phyloP scores from a whole-genome alignment of 805 yeast species.

The Candida odintsovae region DNA sequence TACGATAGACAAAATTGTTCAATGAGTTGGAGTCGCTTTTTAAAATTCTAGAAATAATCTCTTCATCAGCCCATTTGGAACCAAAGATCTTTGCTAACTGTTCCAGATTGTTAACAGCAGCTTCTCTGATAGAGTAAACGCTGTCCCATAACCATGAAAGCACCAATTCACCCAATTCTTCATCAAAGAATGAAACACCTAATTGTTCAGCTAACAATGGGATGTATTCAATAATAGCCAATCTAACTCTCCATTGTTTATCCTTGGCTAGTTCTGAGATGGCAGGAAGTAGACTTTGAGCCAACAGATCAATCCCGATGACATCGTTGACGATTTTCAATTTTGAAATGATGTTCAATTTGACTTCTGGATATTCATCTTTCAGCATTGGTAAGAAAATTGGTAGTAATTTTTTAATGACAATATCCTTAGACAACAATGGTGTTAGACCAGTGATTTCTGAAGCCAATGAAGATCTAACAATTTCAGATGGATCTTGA shows the following conservation, averaged over 20 bases:
- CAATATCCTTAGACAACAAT: slow-evolving; percentile 74
- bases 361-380: slow-evolving; percentile 95
- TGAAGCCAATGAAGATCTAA: slow-evolving; percentile 86
- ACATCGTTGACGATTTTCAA: slow-evolving; percentile 89
- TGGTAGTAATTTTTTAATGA: slow-evolving; percentile 79
- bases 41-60: slow-evolving; percentile 73
- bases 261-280: slow-evolving; percentile 94
- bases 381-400: slow-evolving; percentile 88
- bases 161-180: slow-evolving; percentile 83
- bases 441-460: slow-evolving; percentile 86
- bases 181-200: slow-evolving; percentile 89
- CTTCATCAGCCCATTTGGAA: slow-evolving; percentile 84
- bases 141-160: slow-evolving; percentile 99
- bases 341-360: slow-evolving; percentile 89
- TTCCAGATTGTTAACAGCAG: slow-evolving; percentile 82
- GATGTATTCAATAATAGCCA: slow-evolving; percentile 94
- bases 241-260: slow-evolving; percentile 94
- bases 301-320: slow-evolving; percentile 82
- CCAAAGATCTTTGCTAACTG: slow-evolving; percentile 85
- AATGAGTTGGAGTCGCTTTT: slow-evolving; percentile 32
- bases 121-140: slow-evolving; percentile 93
- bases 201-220: slow-evolving; percentile 92
- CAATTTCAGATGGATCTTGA: slow-evolving; percentile 88
- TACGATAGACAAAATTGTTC: slow-evolving; percentile 80
- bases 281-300: slow-evolving; percentile 89